phyloP scores from a whole-genome alignment of 345 rosid genomes.

The Nephelium lappaceum region DNA sequence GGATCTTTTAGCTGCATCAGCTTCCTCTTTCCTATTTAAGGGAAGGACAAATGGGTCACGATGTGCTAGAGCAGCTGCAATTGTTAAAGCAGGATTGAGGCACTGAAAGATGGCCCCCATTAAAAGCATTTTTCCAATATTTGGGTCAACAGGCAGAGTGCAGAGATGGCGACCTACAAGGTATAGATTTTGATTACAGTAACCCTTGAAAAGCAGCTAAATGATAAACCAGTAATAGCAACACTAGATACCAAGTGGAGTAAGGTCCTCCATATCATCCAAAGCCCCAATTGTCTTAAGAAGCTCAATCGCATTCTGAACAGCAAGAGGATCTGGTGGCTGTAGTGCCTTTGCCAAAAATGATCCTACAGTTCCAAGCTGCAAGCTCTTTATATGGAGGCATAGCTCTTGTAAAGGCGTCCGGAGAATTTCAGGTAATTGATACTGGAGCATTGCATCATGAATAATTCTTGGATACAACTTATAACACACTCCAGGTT shows the following conservation, averaged over 20 bases:
- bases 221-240: neutral
- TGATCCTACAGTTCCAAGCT: constrained; percentile 82
- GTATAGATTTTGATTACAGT: constrained; percentile 18
- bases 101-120: constrained; percentile 94
- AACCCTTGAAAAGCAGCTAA: constrained; percentile 16
- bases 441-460: constrained; percentile 81
- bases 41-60: constrained; percentile 96
- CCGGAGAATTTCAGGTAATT: constrained; percentile 90
- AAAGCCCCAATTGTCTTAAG: constrained; percentile 93
- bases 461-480: constrained; percentile 82
- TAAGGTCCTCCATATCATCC: constrained; percentile 83
- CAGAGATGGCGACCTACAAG: constrained; percentile 82
- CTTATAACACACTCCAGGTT: constrained; percentile 93
- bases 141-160: constrained; percentile 85
- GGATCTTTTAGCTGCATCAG: constrained; percentile 84
- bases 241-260: constrained; percentile 77
- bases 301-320: constrained; percentile 93
- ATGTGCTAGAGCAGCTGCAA: constrained; percentile 90
- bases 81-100: constrained; percentile 91
- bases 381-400: constrained; percentile 87
- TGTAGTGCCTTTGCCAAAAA: constrained; percentile 95
- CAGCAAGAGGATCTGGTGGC: constrained; percentile 95
- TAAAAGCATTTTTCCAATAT: constrained; percentile 95
- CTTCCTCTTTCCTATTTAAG: constrained; percentile 75
- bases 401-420: constrained; percentile 95